These are phyloP conservation scores for Podaxis carcinomalis DNA, from an alignment of 768 basidiomycete species.

Conservation along the genomic window DNA sequence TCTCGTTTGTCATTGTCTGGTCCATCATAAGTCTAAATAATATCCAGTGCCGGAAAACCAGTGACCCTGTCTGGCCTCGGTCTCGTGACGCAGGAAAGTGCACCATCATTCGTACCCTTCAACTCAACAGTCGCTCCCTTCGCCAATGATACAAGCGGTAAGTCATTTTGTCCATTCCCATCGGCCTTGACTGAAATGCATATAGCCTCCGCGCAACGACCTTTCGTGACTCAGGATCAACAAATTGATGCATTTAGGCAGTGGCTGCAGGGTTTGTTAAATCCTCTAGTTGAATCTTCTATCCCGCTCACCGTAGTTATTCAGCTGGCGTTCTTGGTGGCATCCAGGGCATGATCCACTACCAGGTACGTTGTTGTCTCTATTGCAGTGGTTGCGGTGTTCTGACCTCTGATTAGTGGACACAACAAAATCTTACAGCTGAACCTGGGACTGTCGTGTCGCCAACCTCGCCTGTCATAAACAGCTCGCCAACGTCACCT, in stretches of 20 bases:
- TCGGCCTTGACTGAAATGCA: not conserved
- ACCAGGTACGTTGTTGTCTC: conserved; percentile 30
- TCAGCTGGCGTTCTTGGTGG: conserved; percentile 38
- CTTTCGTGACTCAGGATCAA: conserved; percentile 48
- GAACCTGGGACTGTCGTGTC: conserved; percentile 42
- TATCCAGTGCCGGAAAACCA: conserved; percentile 54
- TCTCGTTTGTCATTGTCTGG: not conserved
- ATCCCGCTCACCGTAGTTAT: not conserved
- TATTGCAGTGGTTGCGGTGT: not conserved
- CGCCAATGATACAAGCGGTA: conserved; percentile 23
- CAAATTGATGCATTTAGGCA: conserved; percentile 48
- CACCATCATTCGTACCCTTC: conserved; percentile 57
- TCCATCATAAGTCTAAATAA: not conserved
- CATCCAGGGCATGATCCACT: conserved; percentile 41
- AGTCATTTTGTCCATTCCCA: not conserved
- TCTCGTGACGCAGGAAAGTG: conserved; percentile 54
- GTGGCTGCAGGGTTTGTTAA: conserved; percentile 44
- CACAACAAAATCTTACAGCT: conserved; percentile 45
- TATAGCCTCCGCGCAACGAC: conserved; percentile 17
- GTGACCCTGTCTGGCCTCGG: conserved; percentile 52
- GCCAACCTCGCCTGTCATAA: conserved; percentile 23
- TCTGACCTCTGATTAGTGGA: conserved; percentile 43
- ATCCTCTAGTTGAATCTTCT: not conserved
- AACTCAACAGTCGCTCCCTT: conserved; percentile 44
- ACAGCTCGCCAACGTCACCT: conserved; percentile 27